Evolutionary conservation across 2,329 filamentous ascomycete species (phyloP).

Genomic region (Aquanectria penicillioides): DNA sequence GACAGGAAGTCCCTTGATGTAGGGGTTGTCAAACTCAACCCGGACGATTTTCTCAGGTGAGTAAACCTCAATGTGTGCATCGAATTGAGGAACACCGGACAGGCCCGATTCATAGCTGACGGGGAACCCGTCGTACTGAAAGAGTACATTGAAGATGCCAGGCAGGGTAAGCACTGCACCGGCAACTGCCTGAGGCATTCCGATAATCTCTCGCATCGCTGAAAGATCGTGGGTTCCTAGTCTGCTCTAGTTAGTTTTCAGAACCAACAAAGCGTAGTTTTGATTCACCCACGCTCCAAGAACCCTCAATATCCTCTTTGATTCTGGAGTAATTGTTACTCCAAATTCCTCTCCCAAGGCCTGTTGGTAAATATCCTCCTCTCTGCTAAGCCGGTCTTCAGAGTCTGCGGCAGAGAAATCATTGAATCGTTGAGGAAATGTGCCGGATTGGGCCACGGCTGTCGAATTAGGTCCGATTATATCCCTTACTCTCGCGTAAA

Average conservation of each 20-base stretch:
- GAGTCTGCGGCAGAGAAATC: slow-evolving; percentile 25
- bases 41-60: slow-evolving; percentile 60
- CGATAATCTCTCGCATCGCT: slow-evolving; percentile 24
- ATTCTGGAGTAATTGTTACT: slow-evolving; percentile 9
- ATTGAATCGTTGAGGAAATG: slow-evolving; percentile 55
- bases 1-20: slow-evolving; percentile 60
- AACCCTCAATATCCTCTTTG: slow-evolving; percentile 7
- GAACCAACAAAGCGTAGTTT: background rate
- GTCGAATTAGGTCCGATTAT: slow-evolving; percentile 61
- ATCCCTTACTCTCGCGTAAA: slow-evolving; percentile 61
- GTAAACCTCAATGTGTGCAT: slow-evolving; percentile 61
- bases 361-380: slow-evolving; percentile 29
- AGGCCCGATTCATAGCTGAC: slow-evolving; percentile 65
- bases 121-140: slow-evolving; percentile 49
- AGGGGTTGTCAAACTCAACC: slow-evolving; percentile 64
- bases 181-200: slow-evolving; percentile 24
- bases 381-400: background rate
- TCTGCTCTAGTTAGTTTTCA: background rate
- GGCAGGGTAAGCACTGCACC: slow-evolving; percentile 19
- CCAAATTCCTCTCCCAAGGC: slow-evolving; percentile 29
- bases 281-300: slow-evolving; percentile 11
- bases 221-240: slow-evolving; percentile 21
- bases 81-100: slow-evolving; percentile 60
- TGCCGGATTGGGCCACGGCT: slow-evolving; percentile 60
- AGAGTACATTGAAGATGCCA: slow-evolving; percentile 34